Percentiles rank a stretch among this genome's conserved stretches.
Evolutionary conservation across 1,284 basidiomycete species (phyloP).

Genomic region (Boletus semigastroideus): DNA sequence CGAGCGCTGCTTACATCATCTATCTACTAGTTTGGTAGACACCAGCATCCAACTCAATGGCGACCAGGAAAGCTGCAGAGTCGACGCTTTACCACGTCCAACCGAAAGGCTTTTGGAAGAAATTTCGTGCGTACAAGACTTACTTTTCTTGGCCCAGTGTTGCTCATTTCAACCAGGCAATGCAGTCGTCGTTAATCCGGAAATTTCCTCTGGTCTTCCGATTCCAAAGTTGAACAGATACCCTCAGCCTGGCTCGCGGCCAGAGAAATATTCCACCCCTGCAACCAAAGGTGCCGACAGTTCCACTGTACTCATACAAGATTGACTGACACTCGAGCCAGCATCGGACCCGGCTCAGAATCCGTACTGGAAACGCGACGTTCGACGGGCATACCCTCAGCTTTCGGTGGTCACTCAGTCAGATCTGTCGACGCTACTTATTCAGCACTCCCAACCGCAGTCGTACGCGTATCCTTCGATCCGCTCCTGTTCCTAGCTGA

Average conservation of each 20-base stretch:
- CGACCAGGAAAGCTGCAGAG: conserved; percentile 74
- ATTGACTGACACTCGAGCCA: conserved; percentile 30
- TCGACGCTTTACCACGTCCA: conserved; percentile 85
- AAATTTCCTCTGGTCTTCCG: conserved; percentile 92
- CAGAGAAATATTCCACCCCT: conserved; percentile 83
- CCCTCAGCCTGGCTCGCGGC: conserved; percentile 84
- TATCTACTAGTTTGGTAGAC: neutral
- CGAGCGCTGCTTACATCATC: conserved; percentile 21
- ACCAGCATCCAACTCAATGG: conserved; percentile 44
- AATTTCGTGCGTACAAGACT: conserved; percentile 64
- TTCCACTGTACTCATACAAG: neutral
- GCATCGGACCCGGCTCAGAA: conserved; percentile 82
- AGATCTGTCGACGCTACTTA: conserved; percentile 78
- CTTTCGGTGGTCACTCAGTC: conserved; percentile 82
- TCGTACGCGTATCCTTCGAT: conserved; percentile 48
- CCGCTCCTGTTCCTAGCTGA: conserved; percentile 5
- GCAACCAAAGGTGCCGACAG: conserved; percentile 74
- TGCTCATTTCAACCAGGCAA: conserved; percentile 53
- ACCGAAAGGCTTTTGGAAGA: conserved; percentile 93
- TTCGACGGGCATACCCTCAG: conserved; percentile 87
- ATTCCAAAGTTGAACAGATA: conserved; percentile 71
- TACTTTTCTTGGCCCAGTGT: neutral
- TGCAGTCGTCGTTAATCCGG: conserved; percentile 76
- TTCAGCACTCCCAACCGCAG: conserved; percentile 71
- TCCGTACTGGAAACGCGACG: conserved; percentile 94